Percentiles rank a stretch among this genome's conserved stretches.
Evolutionary conservation across 352 stramenopile species (phyloP).

Genomic region (Pythium phragmitis): DNA sequence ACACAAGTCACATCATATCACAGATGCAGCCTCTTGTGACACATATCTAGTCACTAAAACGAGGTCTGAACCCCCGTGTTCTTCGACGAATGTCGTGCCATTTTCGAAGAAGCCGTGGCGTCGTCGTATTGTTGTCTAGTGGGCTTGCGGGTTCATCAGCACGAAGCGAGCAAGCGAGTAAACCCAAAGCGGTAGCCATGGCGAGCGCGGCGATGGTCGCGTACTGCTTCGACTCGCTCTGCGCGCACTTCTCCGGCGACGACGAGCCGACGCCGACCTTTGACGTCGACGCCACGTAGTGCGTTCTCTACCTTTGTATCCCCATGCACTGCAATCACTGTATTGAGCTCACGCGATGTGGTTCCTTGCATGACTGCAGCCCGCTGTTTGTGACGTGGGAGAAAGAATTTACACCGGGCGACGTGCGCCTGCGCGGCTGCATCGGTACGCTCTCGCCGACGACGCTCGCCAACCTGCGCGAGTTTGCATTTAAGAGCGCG

Average conservation of each 20-base stretch:
- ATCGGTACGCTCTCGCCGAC: constrained; percentile 78
- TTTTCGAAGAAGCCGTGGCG: constrained; percentile 12
- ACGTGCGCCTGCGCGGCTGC: constrained; percentile 59
- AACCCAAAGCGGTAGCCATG: constrained; percentile 34
- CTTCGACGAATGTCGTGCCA: constrained; percentile 6
- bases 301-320: constrained; percentile 7
- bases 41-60: constrained; percentile 2
- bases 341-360: background rate
- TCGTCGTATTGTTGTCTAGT: no score
- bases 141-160: no score
- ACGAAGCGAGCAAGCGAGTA: background rate
- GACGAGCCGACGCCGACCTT: constrained; percentile 54
- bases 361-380: constrained; percentile 22
- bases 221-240: constrained; percentile 84
- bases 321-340: background rate
- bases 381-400: constrained; percentile 87
- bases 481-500: constrained; percentile 84
- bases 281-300: constrained; percentile 61
- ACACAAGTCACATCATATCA: background rate
- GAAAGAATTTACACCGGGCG: constrained; percentile 49
- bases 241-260: constrained; percentile 59
- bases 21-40: background rate
- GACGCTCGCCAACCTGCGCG: constrained; percentile 58
- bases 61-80: constrained; percentile 9
- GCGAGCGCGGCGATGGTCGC: constrained; percentile 79